Conservation (phyloP, 805 yeast species). For the Cyberlindnera sargentensis region DNA sequence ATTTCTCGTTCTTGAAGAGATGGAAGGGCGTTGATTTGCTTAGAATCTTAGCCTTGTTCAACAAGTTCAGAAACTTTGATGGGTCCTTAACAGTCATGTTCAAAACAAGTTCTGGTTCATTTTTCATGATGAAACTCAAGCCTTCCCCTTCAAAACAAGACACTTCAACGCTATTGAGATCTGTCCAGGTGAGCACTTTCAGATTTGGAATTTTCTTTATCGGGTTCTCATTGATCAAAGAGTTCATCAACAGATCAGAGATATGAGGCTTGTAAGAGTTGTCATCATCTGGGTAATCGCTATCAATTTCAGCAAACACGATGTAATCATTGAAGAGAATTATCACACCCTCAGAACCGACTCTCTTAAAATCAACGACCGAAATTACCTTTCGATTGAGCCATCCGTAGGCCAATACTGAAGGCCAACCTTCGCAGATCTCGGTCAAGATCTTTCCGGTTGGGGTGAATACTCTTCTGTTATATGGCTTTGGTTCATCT, state of each 20-base stretch:
- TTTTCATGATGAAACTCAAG: conserved; percentile 26
- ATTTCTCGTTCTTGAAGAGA: conserved; percentile 49
- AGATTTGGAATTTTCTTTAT: conserved; percentile 61
- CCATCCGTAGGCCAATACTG: conserved; percentile 85
- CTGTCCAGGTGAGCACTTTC: conserved; percentile 62
- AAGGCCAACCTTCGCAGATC: conserved; percentile 82
- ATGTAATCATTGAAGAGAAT: conserved; percentile 78
- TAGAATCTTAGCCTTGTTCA: conserved; percentile 64
- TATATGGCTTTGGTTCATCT: conserved; percentile 41
- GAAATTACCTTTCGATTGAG: conserved; percentile 78
- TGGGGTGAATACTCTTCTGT: conserved; percentile 75
- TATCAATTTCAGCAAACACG: conserved; percentile 49
- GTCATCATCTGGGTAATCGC: conserved; percentile 15
- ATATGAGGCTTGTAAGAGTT: conserved; percentile 42
- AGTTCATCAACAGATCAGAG: conserved; percentile 83
- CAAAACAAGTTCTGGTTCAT: conserved; percentile 12
- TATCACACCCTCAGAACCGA: conserved; percentile 42
- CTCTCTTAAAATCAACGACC: conserved; percentile 44
- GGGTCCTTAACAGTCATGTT: conserved; percentile 23
- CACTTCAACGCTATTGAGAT: conserved; percentile 48
- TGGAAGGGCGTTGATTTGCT: conserved; percentile 83
- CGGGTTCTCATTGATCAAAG: conserved; percentile 79
- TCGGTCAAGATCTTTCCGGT: conserved; percentile 85
- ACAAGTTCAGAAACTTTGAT: conserved; percentile 43
- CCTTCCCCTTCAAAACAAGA: conserved; percentile 30